Base-by-base conservation (phyloP, 176 grass and related monocot genomes). In the Triticum aestivum region DNA sequence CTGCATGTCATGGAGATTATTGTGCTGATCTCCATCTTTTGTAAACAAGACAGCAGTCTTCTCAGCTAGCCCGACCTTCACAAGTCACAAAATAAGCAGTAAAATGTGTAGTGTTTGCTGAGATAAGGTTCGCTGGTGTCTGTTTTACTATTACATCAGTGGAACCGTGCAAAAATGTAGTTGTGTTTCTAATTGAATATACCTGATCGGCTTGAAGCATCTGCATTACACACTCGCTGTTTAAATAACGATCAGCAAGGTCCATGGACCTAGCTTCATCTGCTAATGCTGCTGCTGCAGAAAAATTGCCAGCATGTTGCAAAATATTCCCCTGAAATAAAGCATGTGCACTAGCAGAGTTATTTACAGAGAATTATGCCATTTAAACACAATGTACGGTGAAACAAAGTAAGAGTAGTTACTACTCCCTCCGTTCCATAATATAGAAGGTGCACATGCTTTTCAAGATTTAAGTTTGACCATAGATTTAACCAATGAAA, bases 171-270 rank as follows among this genome's bases (percentile, higher is more conserved):
- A 63, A 65, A 77, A 51, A 9, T 14, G 17, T 66, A 32, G 32
- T 6, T 32, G 1, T 39, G 27, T 24, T 85, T 38, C 5, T 56
- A 74, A 81, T 83, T 59, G 35, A 70, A 45, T 11, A 61, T 89
- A 99, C 97, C 97, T 99, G 92, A 47, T 99, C 97, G 83, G 97
- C 97, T 85, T 96, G 90, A 82, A 99, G 97, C 97, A 99, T 99
- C 54, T 89, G 91, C 92, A 94, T 96, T 87, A 99, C 97, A 89
- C 97, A 96, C 54, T 96, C 97, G 5, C 94, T 99, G 58, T 99
- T 99, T 84, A 99, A 92, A 84, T 99, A 99, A 45, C 97, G 97
- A 82, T 99, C 97, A 85, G 97, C 97, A 65, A 99, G 94, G 90
- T 99, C 97, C 97, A 99, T 94, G 23, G 92, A 92, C 85, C 94